These are phyloP conservation scores for Geoglossum cookeanum DNA, from an alignment of 2,329 filamentous ascomycete genomes.

Conservation along the genomic window DNA sequence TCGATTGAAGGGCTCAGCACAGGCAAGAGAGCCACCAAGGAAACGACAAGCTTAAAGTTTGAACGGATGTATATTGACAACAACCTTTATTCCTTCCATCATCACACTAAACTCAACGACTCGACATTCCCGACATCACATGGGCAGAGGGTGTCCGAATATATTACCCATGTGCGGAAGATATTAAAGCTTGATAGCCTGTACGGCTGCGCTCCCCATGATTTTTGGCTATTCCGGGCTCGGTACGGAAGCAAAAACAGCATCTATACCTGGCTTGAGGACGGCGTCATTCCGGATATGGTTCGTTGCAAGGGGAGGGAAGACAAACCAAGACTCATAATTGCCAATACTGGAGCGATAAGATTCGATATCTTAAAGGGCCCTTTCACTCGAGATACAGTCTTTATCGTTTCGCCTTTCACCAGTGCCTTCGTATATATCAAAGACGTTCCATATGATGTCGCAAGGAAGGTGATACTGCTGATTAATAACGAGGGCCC, in stretches of 20 bases:
- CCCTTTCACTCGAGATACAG: constrained; percentile 70
- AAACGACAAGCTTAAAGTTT: constrained; percentile 30
- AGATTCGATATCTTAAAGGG: constrained; percentile 94
- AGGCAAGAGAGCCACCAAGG: constrained; percentile 14
- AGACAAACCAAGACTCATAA: constrained; percentile 45
- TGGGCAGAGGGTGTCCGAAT: constrained; percentile 49
- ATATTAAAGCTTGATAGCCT: constrained; percentile 50
- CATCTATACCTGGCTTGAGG: constrained; percentile 65
- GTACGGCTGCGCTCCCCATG: constrained; percentile 67
- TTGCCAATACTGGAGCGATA: constrained; percentile 79
- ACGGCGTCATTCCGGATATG: constrained; percentile 51
- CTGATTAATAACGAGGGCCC: constrained; percentile 38
- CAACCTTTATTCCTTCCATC: constrained; percentile 66
- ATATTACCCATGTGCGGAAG: constrained; percentile 51
- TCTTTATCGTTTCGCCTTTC: constrained; percentile 77
- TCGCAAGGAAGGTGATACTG: constrained; percentile 48
- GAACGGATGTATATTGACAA: constrained; percentile 79
- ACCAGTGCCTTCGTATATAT: constrained; percentile 58
- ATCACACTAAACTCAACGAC: constrained; percentile 57
- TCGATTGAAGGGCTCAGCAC: constrained; percentile 51
- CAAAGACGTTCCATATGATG: constrained; percentile 59
- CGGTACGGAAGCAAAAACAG: constrained; percentile 55
- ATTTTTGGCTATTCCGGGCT: constrained; percentile 65
- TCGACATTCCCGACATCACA: constrained; percentile 57
- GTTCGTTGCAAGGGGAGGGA: constrained; percentile 37